Evolutionary conservation across 2,329 filamentous ascomycete species (phyloP).

Genomic region (Bisporella sp.): DNA sequence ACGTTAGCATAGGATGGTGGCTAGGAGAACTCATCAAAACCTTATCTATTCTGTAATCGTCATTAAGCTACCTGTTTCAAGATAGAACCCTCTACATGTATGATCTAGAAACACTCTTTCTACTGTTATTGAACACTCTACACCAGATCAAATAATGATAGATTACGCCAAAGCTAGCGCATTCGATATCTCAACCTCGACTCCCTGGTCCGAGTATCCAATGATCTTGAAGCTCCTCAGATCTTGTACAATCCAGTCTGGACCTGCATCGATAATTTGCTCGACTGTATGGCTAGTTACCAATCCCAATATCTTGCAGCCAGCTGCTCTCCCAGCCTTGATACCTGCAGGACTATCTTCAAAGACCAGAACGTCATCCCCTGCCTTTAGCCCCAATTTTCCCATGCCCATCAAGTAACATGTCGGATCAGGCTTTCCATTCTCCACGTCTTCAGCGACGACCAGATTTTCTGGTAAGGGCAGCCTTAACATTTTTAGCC

Average conservation of each 20-base stretch:
- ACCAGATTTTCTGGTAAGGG: constrained; percentile 60
- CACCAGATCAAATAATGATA: too few relatives aligned
- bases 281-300: constrained; percentile 57
- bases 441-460: constrained; percentile 66
- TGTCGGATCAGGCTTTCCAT: constrained; percentile 70
- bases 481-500: constrained; percentile 61
- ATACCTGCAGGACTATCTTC: constrained; percentile 68
- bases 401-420: constrained; percentile 66
- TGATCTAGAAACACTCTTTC: too few relatives aligned
- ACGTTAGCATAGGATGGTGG: too few relatives aligned
- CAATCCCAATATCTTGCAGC: constrained; percentile 60
- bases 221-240: constrained; percentile 53
- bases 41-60: too few relatives aligned
- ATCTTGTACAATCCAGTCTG: constrained; percentile 64
- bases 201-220: constrained; percentile 32
- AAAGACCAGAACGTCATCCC: constrained; percentile 47
- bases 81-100: too few relatives aligned
- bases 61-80: too few relatives aligned
- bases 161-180: constrained; percentile 7
- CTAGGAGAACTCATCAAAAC: too few relatives aligned
- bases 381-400: constrained; percentile 42
- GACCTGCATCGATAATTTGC: constrained; percentile 53
- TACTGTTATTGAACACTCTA: too few relatives aligned
- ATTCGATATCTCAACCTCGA: constrained; percentile 24
- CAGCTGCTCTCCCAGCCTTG: constrained; percentile 62